These are phyloP conservation scores for Aschersonia sp. DNA, from an alignment of 2,329 filamentous ascomycete genomes.

Conservation along the genomic window DNA sequence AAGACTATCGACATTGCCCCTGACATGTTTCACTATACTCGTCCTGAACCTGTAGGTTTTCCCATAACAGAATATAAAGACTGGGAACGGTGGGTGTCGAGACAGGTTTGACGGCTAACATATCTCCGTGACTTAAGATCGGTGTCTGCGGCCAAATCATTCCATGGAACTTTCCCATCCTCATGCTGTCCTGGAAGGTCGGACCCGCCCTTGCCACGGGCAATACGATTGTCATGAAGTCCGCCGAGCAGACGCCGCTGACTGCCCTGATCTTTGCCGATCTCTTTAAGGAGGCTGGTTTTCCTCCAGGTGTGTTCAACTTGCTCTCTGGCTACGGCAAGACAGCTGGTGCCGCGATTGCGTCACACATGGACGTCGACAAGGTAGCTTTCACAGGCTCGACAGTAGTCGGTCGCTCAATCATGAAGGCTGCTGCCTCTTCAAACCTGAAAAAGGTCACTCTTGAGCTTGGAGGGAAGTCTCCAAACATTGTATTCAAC, in stretches of 20 bases:
- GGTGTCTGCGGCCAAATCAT: conserved; percentile 81
- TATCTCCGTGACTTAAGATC: conserved; percentile 19
- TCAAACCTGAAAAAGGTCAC: conserved; percentile 76
- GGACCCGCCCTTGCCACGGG: conserved; percentile 58
- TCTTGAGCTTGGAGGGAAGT: conserved; percentile 68
- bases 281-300: conserved; percentile 61
- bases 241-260: conserved; percentile 62
- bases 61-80: too few relatives aligned
- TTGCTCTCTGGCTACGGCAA: conserved; percentile 66
- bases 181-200: conserved; percentile 77
- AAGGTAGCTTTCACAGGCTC: conserved; percentile 76
- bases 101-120: background rate
- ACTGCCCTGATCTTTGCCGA: conserved; percentile 50
- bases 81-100: background rate
- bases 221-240: conserved; percentile 61
- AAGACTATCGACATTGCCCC: conserved; percentile 70
- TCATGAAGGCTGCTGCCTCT: conserved; percentile 66
- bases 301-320: conserved; percentile 66
- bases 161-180: conserved; percentile 76
- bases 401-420: conserved; percentile 55
- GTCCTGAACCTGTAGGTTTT: conserved; percentile 49
- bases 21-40: conserved; percentile 72
- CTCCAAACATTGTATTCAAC: conserved; percentile 65
- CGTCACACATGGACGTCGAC: conserved; percentile 66
- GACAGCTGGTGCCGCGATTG: conserved; percentile 61